A percentile compares a stretch with the other conserved stretches of the same genome.
Conservation (phyloP, 169 alveolate genomes). For the Plasmodium berghei region DNA sequence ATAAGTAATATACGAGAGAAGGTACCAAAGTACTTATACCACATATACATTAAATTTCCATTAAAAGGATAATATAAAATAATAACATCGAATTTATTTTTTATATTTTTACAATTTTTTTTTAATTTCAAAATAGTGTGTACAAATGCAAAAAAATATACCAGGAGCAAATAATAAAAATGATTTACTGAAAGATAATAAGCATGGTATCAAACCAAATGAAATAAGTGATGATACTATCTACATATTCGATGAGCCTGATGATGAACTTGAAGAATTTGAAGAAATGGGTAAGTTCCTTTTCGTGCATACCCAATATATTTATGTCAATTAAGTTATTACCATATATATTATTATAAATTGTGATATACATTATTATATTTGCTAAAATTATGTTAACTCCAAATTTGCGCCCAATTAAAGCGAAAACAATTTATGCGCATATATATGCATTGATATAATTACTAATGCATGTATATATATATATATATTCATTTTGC, state of each 20-base stretch:
- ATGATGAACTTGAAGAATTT: slow-evolving; percentile 74
- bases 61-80: background rate
- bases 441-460: background rate
- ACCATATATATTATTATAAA: too few relatives aligned
- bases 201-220: slow-evolving; percentile 21
- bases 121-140: background rate
- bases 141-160: slow-evolving; percentile 51
- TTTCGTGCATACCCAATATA: background rate
- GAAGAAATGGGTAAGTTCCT: slow-evolving; percentile 70
- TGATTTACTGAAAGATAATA: slow-evolving; percentile 44
- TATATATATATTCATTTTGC: background rate
- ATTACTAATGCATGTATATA: background rate
- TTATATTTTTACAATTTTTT: background rate
- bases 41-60: too few relatives aligned
- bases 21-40: too few relatives aligned
- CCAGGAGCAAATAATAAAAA: slow-evolving; percentile 21
- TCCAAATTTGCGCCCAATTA: background rate
- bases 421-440: background rate
- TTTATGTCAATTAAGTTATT: too few relatives aligned
- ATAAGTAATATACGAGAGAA: too few relatives aligned
- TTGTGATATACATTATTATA: background rate
- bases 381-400: background rate
- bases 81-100: background rate
- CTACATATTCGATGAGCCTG: slow-evolving; percentile 75
- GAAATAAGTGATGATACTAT: slow-evolving; percentile 41